Conservation (phyloP, 2,329 filamentous ascomycete species). For the Anthostomella pinea region DNA sequence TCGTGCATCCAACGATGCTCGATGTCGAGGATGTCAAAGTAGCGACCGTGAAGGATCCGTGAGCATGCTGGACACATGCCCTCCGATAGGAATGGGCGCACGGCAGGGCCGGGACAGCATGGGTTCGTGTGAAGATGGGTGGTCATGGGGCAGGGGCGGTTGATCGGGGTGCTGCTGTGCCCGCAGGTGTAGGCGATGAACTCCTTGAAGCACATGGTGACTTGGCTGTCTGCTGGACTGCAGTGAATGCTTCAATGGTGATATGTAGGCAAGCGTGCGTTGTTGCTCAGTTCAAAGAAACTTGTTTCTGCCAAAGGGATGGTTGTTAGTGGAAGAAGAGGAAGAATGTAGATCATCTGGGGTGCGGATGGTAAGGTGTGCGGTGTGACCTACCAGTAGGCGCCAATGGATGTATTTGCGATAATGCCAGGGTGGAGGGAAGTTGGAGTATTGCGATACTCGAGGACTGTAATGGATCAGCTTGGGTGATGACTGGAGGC, state of each 20-base stretch:
- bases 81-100: constrained; percentile 29
- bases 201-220: constrained; percentile 46
- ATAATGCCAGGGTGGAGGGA: no score
- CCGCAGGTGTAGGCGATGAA: constrained; percentile 47
- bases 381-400: no score
- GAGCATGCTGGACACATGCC: constrained; percentile 39
- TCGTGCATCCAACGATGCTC: constrained; percentile 45
- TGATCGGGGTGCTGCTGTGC: constrained; percentile 40
- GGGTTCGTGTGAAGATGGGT: constrained; percentile 36
- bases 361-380: no score
- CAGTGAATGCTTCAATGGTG: not conserved
- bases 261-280: not conserved
- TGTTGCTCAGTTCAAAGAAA: no score
- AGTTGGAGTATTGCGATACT: no score
- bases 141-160: constrained; percentile 43
- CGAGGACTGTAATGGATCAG: no score
- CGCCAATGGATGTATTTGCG: no score
- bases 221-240: not conserved
- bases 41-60: constrained; percentile 38
- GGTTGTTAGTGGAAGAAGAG: no score
- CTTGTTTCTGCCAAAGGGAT: no score
- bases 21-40: constrained; percentile 38
- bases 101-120: constrained; percentile 30
- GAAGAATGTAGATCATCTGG: no score
- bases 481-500: no score